Base-by-base conservation (phyloP, 2,329 filamentous ascomycete species). In the Paecilomyces dactylethromorphus region DNA sequence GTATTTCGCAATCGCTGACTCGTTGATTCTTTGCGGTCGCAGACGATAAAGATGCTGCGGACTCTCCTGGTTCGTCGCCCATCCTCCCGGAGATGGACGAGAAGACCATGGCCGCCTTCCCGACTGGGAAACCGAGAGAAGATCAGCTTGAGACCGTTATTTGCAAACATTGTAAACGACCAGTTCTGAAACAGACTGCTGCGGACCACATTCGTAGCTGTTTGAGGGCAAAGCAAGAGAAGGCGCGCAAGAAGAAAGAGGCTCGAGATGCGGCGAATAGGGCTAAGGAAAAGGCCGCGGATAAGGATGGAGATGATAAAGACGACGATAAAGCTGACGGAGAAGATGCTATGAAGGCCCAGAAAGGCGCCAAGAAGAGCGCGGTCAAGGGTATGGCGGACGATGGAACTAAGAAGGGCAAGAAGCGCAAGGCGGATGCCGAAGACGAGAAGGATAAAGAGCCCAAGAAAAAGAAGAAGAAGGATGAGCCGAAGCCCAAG, bases 161-260 rank as follows among this genome's bases (percentile, higher is more conserved):
- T 65, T 99, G 93, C 82, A 97, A 94, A 72, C 91, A 95, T 72
- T 99, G 93, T 78, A 96, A 94, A 76, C 92, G 95, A 68, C 89
- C 89, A 56, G 84, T 96, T 12, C 80, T 94, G 13, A 89, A 88
- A 67, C 85, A 85, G 32, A 87, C 86, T 0, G 89, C 90, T 1
- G 87, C 88, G 59, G 84, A 85, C 18, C 93, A 99, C 69, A 91
- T 96, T 60, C 87, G 88, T 39, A 85, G 88, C 53, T 99, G 93
- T 68, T 78, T 97, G 59, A 88, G 87, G 65, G 85, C 92, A 58
- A 96, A 96, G 77, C 91, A 88, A 67, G 88, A 90, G 71, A 90
- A 91, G 76, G 87, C 88, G 0, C 86, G 89, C 68, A 84, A 87
- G 56, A 91, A 91, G 76, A 90, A 90, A 68, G 88, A 90, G 68